phyloP scores from a whole-genome alignment of 2,329 filamentous ascomycete genomes.

The Seiridium cupressi region DNA sequence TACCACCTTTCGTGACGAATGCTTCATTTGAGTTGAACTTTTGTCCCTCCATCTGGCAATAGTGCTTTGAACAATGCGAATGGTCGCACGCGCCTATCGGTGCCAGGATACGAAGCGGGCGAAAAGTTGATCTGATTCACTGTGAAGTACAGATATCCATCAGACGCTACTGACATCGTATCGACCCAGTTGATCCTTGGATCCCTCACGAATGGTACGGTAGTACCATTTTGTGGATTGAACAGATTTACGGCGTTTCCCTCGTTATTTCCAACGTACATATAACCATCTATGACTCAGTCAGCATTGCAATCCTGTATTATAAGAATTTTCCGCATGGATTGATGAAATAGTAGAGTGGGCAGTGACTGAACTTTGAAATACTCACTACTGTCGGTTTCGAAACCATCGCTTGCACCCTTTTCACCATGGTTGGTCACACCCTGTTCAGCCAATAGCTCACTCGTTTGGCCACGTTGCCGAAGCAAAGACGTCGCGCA shows the following conservation, averaged over 20 bases:
- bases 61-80: conserved; percentile 22
- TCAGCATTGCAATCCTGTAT: not conserved
- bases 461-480: conserved; percentile 32
- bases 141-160: conserved; percentile 53
- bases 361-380: not conserved
- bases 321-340: too few species aligned
- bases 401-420: conserved; percentile 49
- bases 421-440: conserved; percentile 43
- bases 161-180: conserved; percentile 39
- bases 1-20: not conserved
- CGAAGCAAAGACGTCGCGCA: conserved; percentile 37
- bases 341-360: too few species aligned
- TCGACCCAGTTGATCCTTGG: conserved; percentile 42
- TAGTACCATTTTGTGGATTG: conserved; percentile 35
- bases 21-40: conserved; percentile 11
- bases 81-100: conserved; percentile 17
- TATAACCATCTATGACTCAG: conserved; percentile 28
- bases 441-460: conserved; percentile 40
- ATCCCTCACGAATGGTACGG: conserved; percentile 42
- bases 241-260: conserved; percentile 45
- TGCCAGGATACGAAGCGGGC: conserved; percentile 11
- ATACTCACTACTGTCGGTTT: conserved; percentile 40
- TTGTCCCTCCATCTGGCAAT: conserved; percentile 20
- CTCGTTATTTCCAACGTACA: conserved; percentile 50
- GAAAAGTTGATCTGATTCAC: conserved; percentile 43